Evolutionary conservation across 1,284 basidiomycete genomes (phyloP).

Genomic region (Pascua sp.): DNA sequence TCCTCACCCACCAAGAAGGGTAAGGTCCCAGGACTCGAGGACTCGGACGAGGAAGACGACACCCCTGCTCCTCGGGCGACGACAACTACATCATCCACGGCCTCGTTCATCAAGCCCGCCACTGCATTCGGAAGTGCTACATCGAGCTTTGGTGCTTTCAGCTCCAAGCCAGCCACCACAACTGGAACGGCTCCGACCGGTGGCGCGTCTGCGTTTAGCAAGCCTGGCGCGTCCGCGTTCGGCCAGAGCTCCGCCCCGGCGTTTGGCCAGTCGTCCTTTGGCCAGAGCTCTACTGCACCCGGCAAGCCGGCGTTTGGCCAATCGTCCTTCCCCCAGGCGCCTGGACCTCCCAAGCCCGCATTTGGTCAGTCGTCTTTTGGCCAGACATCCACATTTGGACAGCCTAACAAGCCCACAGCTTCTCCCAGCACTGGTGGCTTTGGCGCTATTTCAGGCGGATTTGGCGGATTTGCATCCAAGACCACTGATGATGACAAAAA

Average conservation of each 20-base stretch:
- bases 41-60: constrained; percentile 17
- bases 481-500: background rate
- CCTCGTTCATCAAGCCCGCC: constrained; percentile 42
- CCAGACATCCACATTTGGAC: constrained; percentile 25
- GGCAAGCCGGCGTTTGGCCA: constrained; percentile 5
- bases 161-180: constrained; percentile 6
- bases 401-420: constrained; percentile 1
- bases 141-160: constrained; percentile 29
- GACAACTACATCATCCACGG: constrained; percentile 8
- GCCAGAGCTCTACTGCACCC: constrained; percentile 16
- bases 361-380: constrained; percentile 21
- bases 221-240: constrained; percentile 7
- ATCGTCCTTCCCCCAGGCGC: constrained; percentile 23
- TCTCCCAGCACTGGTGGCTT: constrained; percentile 2
- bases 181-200: background rate
- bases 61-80: constrained; percentile 15
- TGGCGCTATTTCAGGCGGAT: constrained; percentile 34
- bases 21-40: constrained; percentile 17
- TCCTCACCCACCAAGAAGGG: constrained; percentile 20
- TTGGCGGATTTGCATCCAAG: constrained; percentile 37
- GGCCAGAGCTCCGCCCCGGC: background rate
- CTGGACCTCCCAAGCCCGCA: constrained; percentile 1
- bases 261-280: constrained; percentile 18
- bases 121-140: constrained; percentile 35
- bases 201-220: background rate